Evolutionary conservation across 2,329 filamentous ascomycete genomes (phyloP), one percentile per base, ranked within the genome.

Genomic region (Fonsecaea monophora): DNA sequence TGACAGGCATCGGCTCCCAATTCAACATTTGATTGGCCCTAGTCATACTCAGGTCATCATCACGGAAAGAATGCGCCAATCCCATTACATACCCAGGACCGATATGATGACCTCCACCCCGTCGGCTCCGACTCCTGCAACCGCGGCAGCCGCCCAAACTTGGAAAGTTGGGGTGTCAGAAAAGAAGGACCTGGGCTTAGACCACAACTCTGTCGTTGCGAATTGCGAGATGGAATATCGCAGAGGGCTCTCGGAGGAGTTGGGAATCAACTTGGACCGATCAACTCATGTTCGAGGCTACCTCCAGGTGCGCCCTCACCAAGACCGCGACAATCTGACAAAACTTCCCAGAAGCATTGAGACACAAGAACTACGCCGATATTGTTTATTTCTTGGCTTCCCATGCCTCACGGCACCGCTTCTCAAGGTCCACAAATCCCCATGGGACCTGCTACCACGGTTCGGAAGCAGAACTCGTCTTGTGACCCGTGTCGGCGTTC

Each of bases 391-490:
- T 15, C 10, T 21, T 50, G 18, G 21, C 45, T 13, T 9, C 12
- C 45, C 45, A 50, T 50, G 45, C 10, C 10, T 30, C 18, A 50
- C 45, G 45, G 45, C 45, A 50, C 45, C 18, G 45, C 45, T 25
- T 25, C 45, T 30, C 45, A 50, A 50, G 45, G 9, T 50, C 45
- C 45, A 12, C 45, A 50, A 25, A 50, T 25, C 18, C 45, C 25
- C 45, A 50, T 50, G 45, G 45, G 18, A 30, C 45, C 45, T 50
- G 45, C 45, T 30, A 10, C 45, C 4, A 50, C 45, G 12, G 45
- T 50, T 12, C 59, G 60, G 25, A 66, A 59, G 64, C 68, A 74
- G 45, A 68, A 68, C 37, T 68, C 66, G 18, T 68, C 66, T 15
- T 68, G 66, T 55, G 66, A 68, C 55, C 62, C 42, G 6, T 68